These are phyloP conservation scores for Candida insectalens DNA, from an alignment of 805 yeast species.

Conservation along the genomic window DNA sequence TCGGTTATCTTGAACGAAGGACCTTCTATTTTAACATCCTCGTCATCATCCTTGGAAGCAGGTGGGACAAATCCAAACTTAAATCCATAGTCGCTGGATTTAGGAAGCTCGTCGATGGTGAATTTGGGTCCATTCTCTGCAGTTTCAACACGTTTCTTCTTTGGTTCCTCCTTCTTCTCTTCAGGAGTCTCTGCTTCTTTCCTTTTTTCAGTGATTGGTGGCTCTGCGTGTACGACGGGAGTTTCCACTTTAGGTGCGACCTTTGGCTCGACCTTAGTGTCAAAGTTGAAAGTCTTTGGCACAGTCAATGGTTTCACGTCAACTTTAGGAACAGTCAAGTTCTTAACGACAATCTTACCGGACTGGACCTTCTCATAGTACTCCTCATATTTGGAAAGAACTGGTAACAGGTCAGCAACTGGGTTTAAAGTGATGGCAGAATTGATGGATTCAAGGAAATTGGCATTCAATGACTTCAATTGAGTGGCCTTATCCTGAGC, in stretches of 20 bases:
- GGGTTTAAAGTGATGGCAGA: constrained; percentile 33
- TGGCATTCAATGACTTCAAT: constrained; percentile 56
- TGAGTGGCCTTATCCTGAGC: constrained; percentile 31
- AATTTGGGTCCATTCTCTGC: constrained; percentile 69
- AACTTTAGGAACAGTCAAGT: constrained; percentile 14
- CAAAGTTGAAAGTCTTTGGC: constrained; percentile 4
- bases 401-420: constrained; percentile 43
- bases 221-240: too few relatives aligned
- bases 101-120: constrained; percentile 35
- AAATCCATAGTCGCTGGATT: constrained; percentile 41
- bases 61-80: constrained; percentile 30
- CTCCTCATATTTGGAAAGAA: constrained; percentile 48
- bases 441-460: constrained; percentile 41
- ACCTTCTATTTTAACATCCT: constrained; percentile 61
- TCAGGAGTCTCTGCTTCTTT: constrained; percentile 3
- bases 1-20: constrained; percentile 47
- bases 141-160: constrained; percentile 31
- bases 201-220: not conserved
- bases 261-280: not conserved
- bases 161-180: constrained; percentile 15
- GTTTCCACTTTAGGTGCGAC: not conserved
- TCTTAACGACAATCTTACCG: constrained; percentile 16
- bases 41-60: constrained; percentile 34
- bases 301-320: constrained; percentile 10
- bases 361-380: constrained; percentile 34